These are phyloP conservation scores for Marasmius tenuissimus DNA, from an alignment of 1,284 basidiomycete species.

Conservation along the genomic window DNA sequence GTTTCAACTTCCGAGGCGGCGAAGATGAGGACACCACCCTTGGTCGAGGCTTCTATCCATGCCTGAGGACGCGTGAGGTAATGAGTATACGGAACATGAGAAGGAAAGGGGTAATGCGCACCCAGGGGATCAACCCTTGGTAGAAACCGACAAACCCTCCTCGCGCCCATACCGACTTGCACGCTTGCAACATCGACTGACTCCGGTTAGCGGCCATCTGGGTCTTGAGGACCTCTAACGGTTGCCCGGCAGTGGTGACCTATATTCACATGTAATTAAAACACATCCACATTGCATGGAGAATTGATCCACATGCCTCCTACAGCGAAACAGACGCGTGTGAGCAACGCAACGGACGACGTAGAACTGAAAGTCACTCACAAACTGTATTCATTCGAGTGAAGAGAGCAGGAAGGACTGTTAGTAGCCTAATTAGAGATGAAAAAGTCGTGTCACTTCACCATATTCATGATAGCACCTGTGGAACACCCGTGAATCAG, in stretches of 20 bases:
- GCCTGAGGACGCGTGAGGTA: constrained; percentile 52
- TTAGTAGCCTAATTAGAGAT: constrained; percentile 11
- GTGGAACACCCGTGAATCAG: constrained; percentile 20
- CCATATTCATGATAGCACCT: constrained; percentile 98
- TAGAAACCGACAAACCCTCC: constrained; percentile 93
- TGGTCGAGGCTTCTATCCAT: constrained; percentile 99
- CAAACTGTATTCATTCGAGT: constrained; percentile 45
- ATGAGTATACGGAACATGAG: not conserved
- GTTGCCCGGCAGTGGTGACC: constrained; percentile 98
- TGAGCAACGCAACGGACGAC: constrained; percentile 16
- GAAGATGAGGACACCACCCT: constrained; percentile 95
- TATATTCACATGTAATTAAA: constrained; percentile 23
- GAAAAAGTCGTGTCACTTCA: constrained; percentile 31
- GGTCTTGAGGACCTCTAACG: constrained; percentile 97
- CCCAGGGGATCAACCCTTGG: constrained; percentile 99
- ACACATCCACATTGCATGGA: not conserved
- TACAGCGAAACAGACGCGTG: constrained; percentile 20
- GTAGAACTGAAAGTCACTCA: constrained; percentile 35
- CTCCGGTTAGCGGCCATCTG: constrained; percentile 96
- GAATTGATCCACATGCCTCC: constrained; percentile 38
- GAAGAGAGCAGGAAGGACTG: constrained; percentile 16
- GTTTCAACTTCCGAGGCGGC: constrained; percentile 94
- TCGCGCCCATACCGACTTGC: constrained; percentile 86
- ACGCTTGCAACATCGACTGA: constrained; percentile 88
- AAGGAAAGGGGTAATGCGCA: constrained; percentile 34